Evolutionary conservation across 345 rosid species (phyloP), one percentile per base, ranked within the genome.

Genomic region (Corchorus olitorius): DNA sequence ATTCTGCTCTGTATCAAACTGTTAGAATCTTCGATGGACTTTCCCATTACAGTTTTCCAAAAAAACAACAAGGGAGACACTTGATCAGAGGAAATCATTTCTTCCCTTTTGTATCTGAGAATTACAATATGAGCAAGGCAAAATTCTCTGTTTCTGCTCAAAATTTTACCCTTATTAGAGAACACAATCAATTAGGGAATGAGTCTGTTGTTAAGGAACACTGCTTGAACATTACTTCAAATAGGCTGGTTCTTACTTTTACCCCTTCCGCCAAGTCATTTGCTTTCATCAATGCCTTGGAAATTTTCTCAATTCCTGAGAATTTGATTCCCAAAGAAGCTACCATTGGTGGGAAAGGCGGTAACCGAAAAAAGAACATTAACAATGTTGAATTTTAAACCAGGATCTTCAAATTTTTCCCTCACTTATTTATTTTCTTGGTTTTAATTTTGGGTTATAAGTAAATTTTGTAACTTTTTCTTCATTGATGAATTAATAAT

Each of bases 241-340:
- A 76, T 81, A 66, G 63, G 35, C 78, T 94, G 6, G 76, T 79
- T n/a, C 78, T 94, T 55, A 59, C 79, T 8, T 90, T 94, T 60
- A 81, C 75, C 66, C 97, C 98, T 33, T 49, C 50, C 7, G 35
- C 49, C 4, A 76, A 54, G 41, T 93, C 98, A 0, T 79, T 89
- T 33, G 95, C 97, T 5, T 94, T 89, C 76, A 33, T 94, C 16
- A 94, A 89, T 43, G 98, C 97, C 6, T 72, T 94, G 76, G 98
- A 94, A 81, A 85, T 93, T 45, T 78, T 91, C 65, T 85, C 85
- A 3, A 87, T 93, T 65, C 98, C 98, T 12, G 86, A 72, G 43
- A 81, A 78, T 70, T 73, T 93, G 56, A 76, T 90, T 64, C 97
- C 98, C 4, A 46, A 78, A 50, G 83, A 83, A 58, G 92, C 86